Base-by-base conservation (phyloP, 2,329 filamentous ascomycete species). In the Paraconiothyrium brasiliense region DNA sequence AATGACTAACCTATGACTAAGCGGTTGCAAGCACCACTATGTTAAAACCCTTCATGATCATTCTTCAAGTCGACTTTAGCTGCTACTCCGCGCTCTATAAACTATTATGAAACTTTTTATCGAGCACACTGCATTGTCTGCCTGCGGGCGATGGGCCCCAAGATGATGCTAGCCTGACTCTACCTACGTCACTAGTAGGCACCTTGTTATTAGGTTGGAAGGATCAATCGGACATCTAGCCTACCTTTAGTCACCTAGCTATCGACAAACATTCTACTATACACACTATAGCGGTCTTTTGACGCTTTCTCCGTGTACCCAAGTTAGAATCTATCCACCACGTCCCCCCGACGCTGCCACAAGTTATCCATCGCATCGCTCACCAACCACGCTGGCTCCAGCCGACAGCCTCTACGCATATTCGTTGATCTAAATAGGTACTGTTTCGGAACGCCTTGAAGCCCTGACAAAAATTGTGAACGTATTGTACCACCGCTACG, bases 1-100 rank as follows among this genome's bases (percentile, higher is more conserved):
- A 43, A n/a, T 41, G 50, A 55, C 39, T 55, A 20, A 44, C 24
- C 5, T n/a, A n/a, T 41, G 50, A 55, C 39, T 55, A 20, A 44
- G 52, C 22, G 20, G 13, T 22, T 32, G 10, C 16, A 20, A 11
- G 2, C 3, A 35, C n/a, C 14, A 41, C 39, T 41, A 7, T 41
- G 5, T 16, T 20, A 20, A 20, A 20, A 20, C 20, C 20, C 20
- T 20, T 20, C 20, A 20, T 20, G 20, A 10, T 24, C 10, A 13
- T 22, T 13, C 43, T 8, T 24, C 20, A 46, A 3, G 8, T 11
- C 20, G 39, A n/a, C 16, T 41, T 22, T 24, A 4, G 8, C 11
- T 46, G 11, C 1, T 20, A 4, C 10, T 46, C 24, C 43, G 8
- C 10, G 9, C 22, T 46, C 7, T 16, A 9, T 41, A 4, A 41